These are phyloP conservation scores for Trichoderma orchidacearum DNA, from an alignment of 495 filamentous ascomycete genomes.

Conservation along the genomic window DNA sequence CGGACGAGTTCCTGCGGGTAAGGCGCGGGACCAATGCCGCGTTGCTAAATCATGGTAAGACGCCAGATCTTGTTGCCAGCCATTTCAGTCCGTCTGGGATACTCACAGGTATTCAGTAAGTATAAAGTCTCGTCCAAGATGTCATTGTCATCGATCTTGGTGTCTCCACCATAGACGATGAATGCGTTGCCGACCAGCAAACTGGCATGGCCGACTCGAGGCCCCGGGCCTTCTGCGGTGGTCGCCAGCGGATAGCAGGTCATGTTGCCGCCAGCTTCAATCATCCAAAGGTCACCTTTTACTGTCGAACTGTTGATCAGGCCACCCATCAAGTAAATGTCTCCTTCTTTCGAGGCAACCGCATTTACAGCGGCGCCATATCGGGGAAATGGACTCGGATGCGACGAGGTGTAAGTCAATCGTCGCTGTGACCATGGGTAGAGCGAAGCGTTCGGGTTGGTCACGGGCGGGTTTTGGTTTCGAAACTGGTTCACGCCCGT, in stretches of 20 bases:
- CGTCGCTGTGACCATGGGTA: constrained; percentile 95
- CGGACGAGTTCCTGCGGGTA: constrained; percentile 70
- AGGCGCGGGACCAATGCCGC: constrained; percentile 90
- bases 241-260: constrained; percentile 86
- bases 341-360: constrained; percentile 84
- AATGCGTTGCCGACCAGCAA: constrained; percentile 96
- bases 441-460: constrained; percentile 42
- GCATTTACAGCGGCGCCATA: constrained; percentile 96
- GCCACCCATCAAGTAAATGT: constrained; percentile 97
- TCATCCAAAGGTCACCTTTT: constrained; percentile 95
- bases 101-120: constrained; percentile 84
- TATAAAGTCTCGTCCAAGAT: constrained; percentile 90
- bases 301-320: constrained; percentile 87
- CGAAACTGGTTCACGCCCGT: constrained; percentile 25
- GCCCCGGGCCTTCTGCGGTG: constrained; percentile 85
- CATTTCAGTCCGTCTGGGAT: neutral
- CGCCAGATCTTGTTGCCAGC: neutral
- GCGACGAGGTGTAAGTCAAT: constrained; percentile 69
- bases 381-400: constrained; percentile 83
- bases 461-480: constrained; percentile 20
- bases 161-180: constrained; percentile 98
- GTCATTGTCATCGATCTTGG: constrained; percentile 87
- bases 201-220: constrained; percentile 88
- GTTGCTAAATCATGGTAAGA: constrained; percentile 49
- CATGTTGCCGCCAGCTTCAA: constrained; percentile 79